Conservation (phyloP, 2,329 filamentous ascomycete genomes). For the Arthrobotrys musiformis region DNA sequence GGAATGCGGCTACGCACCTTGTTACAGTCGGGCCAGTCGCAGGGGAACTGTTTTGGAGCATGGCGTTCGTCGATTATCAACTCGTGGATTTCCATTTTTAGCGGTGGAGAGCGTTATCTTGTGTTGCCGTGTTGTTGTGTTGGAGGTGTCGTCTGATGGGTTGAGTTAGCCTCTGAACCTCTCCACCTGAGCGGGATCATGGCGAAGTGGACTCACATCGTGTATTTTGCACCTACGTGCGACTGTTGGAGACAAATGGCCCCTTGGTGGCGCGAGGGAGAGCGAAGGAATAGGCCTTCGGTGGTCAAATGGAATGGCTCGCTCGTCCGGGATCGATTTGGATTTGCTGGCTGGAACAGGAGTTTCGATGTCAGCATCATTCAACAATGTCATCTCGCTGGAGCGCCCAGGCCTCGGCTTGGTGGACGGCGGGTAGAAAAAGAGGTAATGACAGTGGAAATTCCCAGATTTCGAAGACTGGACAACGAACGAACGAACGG, state of each 20-base stretch:
- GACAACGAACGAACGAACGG: not conserved
- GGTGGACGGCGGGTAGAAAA: not conserved
- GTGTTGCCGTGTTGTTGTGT: constrained; percentile 49
- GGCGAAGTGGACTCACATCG: not conserved
- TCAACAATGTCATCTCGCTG: constrained; percentile 2
- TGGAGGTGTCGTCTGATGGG: not conserved
- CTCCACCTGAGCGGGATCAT: too few species aligned
- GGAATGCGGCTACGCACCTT: constrained; percentile 59
- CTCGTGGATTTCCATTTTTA: constrained; percentile 60
- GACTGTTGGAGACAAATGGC: not conserved
- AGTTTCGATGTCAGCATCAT: constrained; percentile 7
- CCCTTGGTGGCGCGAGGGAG: not conserved
- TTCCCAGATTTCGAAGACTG: not conserved
- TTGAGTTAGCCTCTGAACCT: constrained; percentile 1
- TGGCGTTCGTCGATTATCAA: constrained; percentile 60
- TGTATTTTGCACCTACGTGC: not conserved
- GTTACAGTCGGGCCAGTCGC: constrained; percentile 59
- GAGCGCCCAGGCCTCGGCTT: not conserved
- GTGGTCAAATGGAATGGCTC: not conserved
- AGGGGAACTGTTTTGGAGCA: constrained; percentile 59
- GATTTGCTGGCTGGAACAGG: not conserved
- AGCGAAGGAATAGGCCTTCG: not conserved
- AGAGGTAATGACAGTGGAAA: not conserved
- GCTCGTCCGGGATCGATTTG: too few species aligned
- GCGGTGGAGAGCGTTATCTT: not conserved